These are phyloP conservation scores for Eucalyptus erythrocorys DNA, from an alignment of 345 rosid genomes.

Conservation along the genomic window DNA sequence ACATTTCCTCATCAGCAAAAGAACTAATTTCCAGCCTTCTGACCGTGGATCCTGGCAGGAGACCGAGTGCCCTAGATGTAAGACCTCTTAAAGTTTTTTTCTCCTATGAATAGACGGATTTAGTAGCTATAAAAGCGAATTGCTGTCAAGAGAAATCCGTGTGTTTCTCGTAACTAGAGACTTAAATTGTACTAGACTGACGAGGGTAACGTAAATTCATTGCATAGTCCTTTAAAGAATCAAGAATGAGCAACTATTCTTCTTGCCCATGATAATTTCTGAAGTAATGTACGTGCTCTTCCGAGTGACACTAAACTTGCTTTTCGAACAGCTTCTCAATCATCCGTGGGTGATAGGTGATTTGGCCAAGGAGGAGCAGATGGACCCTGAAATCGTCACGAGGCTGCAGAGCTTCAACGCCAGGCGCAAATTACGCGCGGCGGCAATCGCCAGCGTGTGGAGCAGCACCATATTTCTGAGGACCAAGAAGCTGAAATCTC, in stretches of 20 bases:
- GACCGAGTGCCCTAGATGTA: conserved; percentile 52
- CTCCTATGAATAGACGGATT: not conserved
- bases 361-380: conserved; percentile 42
- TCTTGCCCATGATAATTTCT: not conserved
- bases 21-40: conserved; percentile 41
- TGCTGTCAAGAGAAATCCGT: not conserved
- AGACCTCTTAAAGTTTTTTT: not conserved
- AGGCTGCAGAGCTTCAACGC: conserved; percentile 49
- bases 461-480: conserved; percentile 45
- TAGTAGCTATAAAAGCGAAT: not conserved
- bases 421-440: conserved; percentile 46
- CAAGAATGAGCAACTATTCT: not conserved
- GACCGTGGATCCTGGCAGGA: conserved; percentile 42
- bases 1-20: conserved; percentile 46
- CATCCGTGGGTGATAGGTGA: conserved; percentile 65
- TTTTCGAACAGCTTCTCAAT: conserved; percentile 23
- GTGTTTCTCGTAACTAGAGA: not conserved
- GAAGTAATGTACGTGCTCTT: not conserved
- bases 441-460: conserved; percentile 52
- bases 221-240: not conserved
- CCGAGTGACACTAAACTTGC: not conserved
- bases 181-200: not conserved
- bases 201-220: not conserved
- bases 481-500: conserved; percentile 37
- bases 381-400: conserved; percentile 53